Percentiles rank a stretch among this genome's conserved stretches.
Conservation (phyloP, 805 yeast genomes). For the Yamadazyma philogaea region DNA sequence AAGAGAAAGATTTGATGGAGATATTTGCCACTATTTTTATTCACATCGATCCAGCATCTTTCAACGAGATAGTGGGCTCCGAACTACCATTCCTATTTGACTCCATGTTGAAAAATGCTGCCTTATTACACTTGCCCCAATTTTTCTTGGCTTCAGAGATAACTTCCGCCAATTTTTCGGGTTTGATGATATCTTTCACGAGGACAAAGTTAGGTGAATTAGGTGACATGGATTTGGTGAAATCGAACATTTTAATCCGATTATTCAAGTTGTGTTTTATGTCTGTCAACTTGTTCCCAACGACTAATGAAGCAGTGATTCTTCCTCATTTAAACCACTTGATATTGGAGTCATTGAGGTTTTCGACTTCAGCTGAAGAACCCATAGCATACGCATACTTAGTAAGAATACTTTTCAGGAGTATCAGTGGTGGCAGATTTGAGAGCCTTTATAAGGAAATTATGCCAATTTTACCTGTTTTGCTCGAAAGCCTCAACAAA, state of each 20-base stretch:
- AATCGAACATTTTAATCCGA: constrained; percentile 77
- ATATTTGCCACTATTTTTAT: constrained; percentile 90
- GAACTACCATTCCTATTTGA: constrained; percentile 78
- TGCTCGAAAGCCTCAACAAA: constrained; percentile 80
- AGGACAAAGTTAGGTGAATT: constrained; percentile 69
- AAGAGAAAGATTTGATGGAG: constrained; percentile 94
- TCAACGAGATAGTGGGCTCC: constrained; percentile 82
- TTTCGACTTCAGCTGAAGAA: constrained; percentile 82
- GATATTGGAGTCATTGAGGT: constrained; percentile 73
- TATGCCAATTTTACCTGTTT: constrained; percentile 81
- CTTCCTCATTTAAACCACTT: constrained; percentile 84
- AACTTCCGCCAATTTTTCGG: constrained; percentile 90
- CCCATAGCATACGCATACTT: constrained; percentile 88
- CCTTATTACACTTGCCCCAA: constrained; percentile 87
- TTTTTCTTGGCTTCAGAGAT: constrained; percentile 90
- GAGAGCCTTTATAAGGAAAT: constrained; percentile 91
- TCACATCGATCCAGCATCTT: constrained; percentile 92
- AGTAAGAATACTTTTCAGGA: constrained; percentile 83
- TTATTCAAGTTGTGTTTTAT: constrained; percentile 90
- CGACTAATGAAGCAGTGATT: constrained; percentile 80
- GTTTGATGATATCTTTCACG: constrained; percentile 74
- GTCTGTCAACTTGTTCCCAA: constrained; percentile 91
- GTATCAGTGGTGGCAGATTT: constrained; percentile 95
- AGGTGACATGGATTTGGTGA: constrained; percentile 75
- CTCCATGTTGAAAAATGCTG: constrained; percentile 77